A percentile compares a stretch with the other conserved stretches of the same genome.
Conservation (phyloP, 2,329 filamentous ascomycete genomes). For the Botrytis tulipae region DNA sequence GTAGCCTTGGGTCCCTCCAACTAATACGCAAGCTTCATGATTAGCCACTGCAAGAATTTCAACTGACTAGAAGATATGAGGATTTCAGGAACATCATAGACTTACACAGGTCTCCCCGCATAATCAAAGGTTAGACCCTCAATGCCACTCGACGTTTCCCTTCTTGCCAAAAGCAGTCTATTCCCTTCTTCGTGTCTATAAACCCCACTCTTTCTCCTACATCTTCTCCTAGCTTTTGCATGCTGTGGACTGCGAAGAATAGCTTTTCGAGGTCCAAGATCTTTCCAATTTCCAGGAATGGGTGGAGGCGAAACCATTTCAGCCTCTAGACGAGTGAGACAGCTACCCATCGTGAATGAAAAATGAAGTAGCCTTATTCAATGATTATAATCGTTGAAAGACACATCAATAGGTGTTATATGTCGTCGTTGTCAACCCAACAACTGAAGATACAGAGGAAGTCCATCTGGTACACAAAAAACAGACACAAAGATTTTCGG, state of each 20-base stretch:
- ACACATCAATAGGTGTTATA: background rate
- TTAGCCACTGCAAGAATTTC: background rate
- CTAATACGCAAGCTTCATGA: background rate
- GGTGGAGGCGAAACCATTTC: slow-evolving; percentile 5
- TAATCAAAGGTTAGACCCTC: slow-evolving; percentile 4
- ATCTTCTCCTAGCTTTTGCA: background rate
- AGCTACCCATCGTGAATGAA: background rate
- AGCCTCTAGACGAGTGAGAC: background rate
- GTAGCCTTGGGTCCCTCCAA: slow-evolving; percentile 7
- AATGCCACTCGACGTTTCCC: slow-evolving; percentile 8
- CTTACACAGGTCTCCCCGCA: slow-evolving; percentile 17
- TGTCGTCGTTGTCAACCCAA: background rate
- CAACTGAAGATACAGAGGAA: background rate
- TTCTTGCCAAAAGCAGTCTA: background rate
- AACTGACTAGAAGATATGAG: background rate
- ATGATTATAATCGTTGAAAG: background rate
- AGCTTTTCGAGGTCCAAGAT: background rate
- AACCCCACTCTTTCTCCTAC: background rate
- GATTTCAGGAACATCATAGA: background rate
- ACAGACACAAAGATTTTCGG: background rate
- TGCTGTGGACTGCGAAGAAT: background rate
- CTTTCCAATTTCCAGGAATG: background rate
- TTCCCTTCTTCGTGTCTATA: background rate
- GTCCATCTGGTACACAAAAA: background rate
- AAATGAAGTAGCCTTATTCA: background rate